Base-by-base conservation (phyloP, 345 rosid species). In the Salix udensis region DNA sequence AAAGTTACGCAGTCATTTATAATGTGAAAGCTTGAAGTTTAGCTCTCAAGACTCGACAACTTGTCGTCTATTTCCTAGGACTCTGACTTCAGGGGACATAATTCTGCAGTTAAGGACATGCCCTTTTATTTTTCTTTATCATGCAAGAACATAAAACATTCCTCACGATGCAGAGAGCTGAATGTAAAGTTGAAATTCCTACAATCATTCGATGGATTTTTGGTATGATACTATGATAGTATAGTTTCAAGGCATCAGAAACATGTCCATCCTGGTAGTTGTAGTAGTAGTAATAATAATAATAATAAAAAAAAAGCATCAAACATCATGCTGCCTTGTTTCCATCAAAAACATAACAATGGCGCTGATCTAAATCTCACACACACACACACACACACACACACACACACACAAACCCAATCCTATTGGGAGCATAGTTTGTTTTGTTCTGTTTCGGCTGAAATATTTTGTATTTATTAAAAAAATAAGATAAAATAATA, bases 51-150 rank as follows among this genome's bases (percentile, higher is more conserved):
- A 60, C 26, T 28, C n/a, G 46, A 70, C 19, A 62, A 70, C 16
- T 15, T 28, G 7, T 46, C 65, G 55, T 16, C 31, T 26, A 68
- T 60, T 71, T 68, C 31, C 65, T 19, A 91, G 98, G 96, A 91
- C 60, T 95, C 91, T 67, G 97, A 93, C 65, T 93, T 88, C 85
- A 79, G 88, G 75, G 98, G 91, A 19, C 98, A 24, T 24, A 24
- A 24, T 24, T 24, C 26, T 24, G 26, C 26, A 24, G 26, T 24
- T 24, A 24, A 24, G 26, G 44, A 40, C 13, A 9, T 10, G 44
- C 13, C 44, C 12, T 10, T 40, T 40, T 34, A 34, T 34, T 34
- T 40, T 10, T 40, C 44, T 40, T 40, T 11, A 40, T 12, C 44
- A 40, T 40, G 44, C 44, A 40, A 40, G 50, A n/a, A 58, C 28